Evolutionary conservation across 2,329 filamentous ascomycete genomes (phyloP).

Genomic region (Sporothrix protearum): DNA sequence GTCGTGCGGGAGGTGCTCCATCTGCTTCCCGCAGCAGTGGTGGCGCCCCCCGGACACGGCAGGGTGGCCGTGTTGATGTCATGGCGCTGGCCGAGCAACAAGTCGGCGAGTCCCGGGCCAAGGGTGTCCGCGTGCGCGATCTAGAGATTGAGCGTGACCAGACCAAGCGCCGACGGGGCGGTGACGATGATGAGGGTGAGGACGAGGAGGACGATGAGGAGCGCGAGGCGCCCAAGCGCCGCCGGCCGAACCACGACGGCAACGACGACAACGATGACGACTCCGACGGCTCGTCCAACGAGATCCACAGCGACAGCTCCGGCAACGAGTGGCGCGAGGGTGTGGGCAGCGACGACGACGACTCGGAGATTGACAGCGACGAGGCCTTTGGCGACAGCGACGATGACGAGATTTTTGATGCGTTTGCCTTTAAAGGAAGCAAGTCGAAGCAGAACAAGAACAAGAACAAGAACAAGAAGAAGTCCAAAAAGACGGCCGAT

Average conservation of each 20-base stretch:
- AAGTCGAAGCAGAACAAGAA: constrained; percentile 38
- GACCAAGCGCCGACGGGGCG: constrained; percentile 44
- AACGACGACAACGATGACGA: constrained; percentile 41
- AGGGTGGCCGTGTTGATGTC: constrained; percentile 50
- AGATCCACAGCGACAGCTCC: constrained; percentile 78
- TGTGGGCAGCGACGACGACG: constrained; percentile 55
- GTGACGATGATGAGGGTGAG: constrained; percentile 45
- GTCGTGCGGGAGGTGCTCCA: background rate
- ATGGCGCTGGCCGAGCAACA: constrained; percentile 56
- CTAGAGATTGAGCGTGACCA: constrained; percentile 49
- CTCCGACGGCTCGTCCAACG: constrained; percentile 55
- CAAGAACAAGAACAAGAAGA: constrained; percentile 31
- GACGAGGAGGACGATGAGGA: constrained; percentile 62
- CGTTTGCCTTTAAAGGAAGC: constrained; percentile 58
- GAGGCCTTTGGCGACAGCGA: constrained; percentile 89
- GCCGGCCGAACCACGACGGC: constrained; percentile 42
- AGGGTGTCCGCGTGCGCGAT: constrained; percentile 43
- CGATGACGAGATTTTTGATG: constrained; percentile 80
- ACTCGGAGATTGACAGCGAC: constrained; percentile 63
- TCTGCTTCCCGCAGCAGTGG: background rate
- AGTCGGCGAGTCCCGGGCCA: constrained; percentile 40
- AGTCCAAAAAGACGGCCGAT: constrained; percentile 37
- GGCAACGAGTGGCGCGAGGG: constrained; percentile 84
- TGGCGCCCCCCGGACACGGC: constrained; percentile 40
- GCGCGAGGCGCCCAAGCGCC: constrained; percentile 46